Conservation (phyloP, 2,329 filamentous ascomycete species). For the Aspergillus sp. region DNA sequence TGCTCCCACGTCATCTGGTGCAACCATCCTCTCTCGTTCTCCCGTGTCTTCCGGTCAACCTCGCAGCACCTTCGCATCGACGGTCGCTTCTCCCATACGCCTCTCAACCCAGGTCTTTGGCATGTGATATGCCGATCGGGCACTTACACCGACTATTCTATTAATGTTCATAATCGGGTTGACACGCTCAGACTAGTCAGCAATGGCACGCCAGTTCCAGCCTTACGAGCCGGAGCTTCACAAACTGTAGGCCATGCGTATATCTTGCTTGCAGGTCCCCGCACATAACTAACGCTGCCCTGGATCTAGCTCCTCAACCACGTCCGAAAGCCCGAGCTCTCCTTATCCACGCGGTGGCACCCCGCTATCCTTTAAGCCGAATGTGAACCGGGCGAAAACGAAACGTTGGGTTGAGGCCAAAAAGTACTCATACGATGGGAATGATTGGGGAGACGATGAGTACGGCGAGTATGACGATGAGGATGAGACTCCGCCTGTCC, state of each 20-base stretch:
- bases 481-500: slow-evolving; percentile 50
- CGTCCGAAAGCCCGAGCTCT: slow-evolving; percentile 31
- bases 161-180: slow-evolving; percentile 6
- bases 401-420: slow-evolving; percentile 95
- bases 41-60: background rate
- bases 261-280: background rate
- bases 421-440: slow-evolving; percentile 82
- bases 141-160: slow-evolving; percentile 5
- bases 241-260: slow-evolving; percentile 26
- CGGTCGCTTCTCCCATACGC: background rate
- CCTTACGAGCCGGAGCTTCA: slow-evolving; percentile 27
- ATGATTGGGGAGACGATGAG: slow-evolving; percentile 79
- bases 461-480: slow-evolving; percentile 64
- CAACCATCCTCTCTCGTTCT: slow-evolving; percentile 6
- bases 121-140: slow-evolving; percentile 13
- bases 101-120: background rate
- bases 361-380: slow-evolving; percentile 71
- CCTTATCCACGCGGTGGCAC: slow-evolving; percentile 37
- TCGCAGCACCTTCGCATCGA: slow-evolving; percentile 6
- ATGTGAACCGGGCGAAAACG: slow-evolving; percentile 86
- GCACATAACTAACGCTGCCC: slow-evolving; percentile 12
- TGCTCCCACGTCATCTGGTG: slow-evolving; percentile 20
- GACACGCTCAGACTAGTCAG: slow-evolving; percentile 8
- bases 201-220: slow-evolving; percentile 33
- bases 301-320: slow-evolving; percentile 16